Base-by-base conservation (phyloP, 345 rosid species). In the Brassica rapa region DNA sequence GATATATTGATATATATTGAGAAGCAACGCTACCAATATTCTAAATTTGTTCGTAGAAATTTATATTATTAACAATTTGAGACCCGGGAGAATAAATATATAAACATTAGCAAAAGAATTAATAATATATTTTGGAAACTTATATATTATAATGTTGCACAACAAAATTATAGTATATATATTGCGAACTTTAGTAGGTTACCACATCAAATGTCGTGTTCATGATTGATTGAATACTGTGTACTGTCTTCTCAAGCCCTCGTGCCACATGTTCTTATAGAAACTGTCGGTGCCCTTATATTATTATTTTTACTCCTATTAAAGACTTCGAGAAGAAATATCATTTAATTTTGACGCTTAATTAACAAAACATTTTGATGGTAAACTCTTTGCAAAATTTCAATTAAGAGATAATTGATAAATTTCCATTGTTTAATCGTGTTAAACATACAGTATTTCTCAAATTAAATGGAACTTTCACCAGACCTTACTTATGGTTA, bases 261-360 rank as follows among this genome's bases (percentile, higher is more conserved):
- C 57, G 76, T 59, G 86, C 86, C 87, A 82, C 87, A 74, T 82
- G 81, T 77, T 67, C 83, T 41, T 75, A 74, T 72, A 67, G 9
- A 76, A 71, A 73, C 86, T 84, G 86, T 84, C 86, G 86, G 86
- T 82, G 86, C 81, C 8, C 68, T 71, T 72, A 39, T 75, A 29
- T 49, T 11, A 10, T 68, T 53, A n/a, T 15, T 68, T 59, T 62
- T 43, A 19, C 21, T 19, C 21, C 21, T 19, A 6, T n/a, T 6
- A 29, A 27, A 0, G 16, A 11, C n/a, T 25, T 5, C 19, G 56
- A 49, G 56, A n/a, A 49, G 19, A n/a, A 49, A 49, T 4, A 49
- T 14, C 56, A n/a, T n/a, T 43, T 14, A 14, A 14, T 49, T 5
- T 49, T n/a, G 56, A 49, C 56, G 56, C 6, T 49, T 49, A n/a